A percentile compares a stretch with the other conserved stretches of the same genome.
Conservation (phyloP, 768 basidiomycete genomes). For the Tephrocybe sp. region DNA sequence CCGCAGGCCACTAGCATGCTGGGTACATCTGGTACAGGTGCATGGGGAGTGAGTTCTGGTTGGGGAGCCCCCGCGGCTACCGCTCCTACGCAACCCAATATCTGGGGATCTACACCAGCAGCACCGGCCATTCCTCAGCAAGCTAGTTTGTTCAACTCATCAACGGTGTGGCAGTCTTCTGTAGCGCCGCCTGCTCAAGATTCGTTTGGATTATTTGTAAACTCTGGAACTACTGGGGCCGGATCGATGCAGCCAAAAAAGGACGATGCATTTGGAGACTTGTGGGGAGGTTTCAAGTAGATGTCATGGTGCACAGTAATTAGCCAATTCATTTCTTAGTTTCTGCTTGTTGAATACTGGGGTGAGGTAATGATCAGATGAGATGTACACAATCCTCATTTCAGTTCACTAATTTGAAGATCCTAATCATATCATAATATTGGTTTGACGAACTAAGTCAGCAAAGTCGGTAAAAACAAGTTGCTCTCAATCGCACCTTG, state of each 20-base stretch:
- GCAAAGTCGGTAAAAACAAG: neutral
- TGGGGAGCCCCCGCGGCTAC: conserved; percentile 44
- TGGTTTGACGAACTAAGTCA: neutral
- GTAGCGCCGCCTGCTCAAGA: conserved; percentile 28
- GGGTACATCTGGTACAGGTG: conserved; percentile 48
- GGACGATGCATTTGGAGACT: conserved; percentile 79
- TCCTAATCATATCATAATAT: neutral
- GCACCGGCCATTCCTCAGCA: conserved; percentile 24
- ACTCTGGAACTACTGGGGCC: conserved; percentile 20
- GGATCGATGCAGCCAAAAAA: conserved; percentile 40
- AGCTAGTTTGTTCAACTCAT: conserved; percentile 43
- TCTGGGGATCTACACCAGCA: conserved; percentile 34
- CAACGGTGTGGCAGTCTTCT: conserved; percentile 59
- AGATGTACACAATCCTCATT: neutral
- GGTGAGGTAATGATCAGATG: no score
- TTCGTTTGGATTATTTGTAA: conserved; percentile 28
- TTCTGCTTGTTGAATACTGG: no score
- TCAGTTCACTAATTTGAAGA: neutral
- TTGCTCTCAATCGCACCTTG: conserved; percentile 42
- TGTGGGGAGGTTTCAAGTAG: conserved; percentile 83
- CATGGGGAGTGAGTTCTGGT: conserved; percentile 68
- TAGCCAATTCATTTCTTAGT: neutral
- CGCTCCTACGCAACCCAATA: conserved; percentile 33
- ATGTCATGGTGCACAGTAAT: neutral
- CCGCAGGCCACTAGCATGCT: conserved; percentile 47